Base-by-base conservation (phyloP, 2,329 filamentous ascomycete genomes). In the Sclerotinia sclerotiorum region DNA sequence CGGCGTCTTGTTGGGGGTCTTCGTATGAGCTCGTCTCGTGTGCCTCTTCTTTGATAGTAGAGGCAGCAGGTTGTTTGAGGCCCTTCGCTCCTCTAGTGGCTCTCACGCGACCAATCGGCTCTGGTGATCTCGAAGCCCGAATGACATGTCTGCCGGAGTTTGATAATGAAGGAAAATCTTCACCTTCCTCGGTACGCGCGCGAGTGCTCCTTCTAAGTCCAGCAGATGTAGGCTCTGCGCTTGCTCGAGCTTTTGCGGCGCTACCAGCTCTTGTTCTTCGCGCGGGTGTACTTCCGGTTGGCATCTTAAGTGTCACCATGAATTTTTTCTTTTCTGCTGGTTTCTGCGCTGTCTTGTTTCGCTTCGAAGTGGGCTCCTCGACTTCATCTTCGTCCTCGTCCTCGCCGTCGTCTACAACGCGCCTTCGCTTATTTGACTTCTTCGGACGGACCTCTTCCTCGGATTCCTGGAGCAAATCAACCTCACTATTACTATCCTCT, bases 61-160 rank as follows among this genome's bases (percentile, higher is more conserved):
- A 72, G 48, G 74, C 35, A 13, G 44, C 73, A 42, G 74, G 73
- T 69, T 72, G 70, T 66, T 77, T 78, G 0, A 76, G 48, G 5
- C 74, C 74, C 64, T 78, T 79, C n/a, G 70, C 42, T n/a, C 74
- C 77, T 70, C 76, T 70, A 35, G 68, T 73, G 3, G 70, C 56
- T 69, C 75, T 72, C n/a, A 32, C 15, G 61, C 74, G 81, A 19
- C 78, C 75, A 24, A 81, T 75, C 3, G 82, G 75, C 71, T 89
- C 87, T 0, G 87, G 87, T 72, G 85, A 88, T 67, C 80, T 81
- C 39, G 85, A 85, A 24, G 79, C 79, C 51, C 84, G 81, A 42
- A 82, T 79, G 2, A 80, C 83, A 71, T 89, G 87, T 68, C 81
- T 83, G n/a, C 87, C 87, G 10, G 87, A 89, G 72, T 82, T 85